Conservation (phyloP, 2,329 filamentous ascomycete genomes). For the Fusarium nelsonii region DNA sequence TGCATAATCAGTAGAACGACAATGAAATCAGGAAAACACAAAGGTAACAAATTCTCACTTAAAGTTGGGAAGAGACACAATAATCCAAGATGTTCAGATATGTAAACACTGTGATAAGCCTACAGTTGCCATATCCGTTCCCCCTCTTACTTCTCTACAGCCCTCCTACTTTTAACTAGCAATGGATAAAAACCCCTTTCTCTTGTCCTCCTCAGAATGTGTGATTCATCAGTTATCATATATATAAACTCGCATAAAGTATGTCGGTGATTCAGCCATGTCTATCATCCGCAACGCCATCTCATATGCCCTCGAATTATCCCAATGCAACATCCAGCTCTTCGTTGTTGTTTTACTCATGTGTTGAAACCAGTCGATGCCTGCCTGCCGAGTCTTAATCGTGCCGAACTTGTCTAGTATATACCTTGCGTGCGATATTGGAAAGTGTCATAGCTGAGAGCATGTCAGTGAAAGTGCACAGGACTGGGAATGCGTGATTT, state of each 20-base stretch:
- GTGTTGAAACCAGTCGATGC: conserved; percentile 25
- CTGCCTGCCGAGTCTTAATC: conserved; percentile 16
- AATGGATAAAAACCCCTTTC: neutral
- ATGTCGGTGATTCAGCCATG: conserved; percentile 31
- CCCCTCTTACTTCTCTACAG: conserved; percentile 6
- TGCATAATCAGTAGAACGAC: neutral
- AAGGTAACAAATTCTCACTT: neutral
- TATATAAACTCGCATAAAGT: conserved; percentile 29
- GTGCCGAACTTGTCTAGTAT: conserved; percentile 66
- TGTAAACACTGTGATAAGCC: neutral
- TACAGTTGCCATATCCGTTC: conserved; percentile 1
- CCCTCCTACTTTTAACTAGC: conserved; percentile 10
- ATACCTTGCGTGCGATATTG: conserved; percentile 91
- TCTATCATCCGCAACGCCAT: conserved; percentile 49
- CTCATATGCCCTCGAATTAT: conserved; percentile 42
- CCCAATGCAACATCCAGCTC: conserved; percentile 32
- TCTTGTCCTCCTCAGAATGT: conserved; percentile 4
- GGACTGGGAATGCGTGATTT: conserved; percentile 9
- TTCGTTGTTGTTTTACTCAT: conserved; percentile 9
- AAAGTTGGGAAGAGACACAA: neutral
- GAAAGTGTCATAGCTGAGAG: conserved; percentile 81
- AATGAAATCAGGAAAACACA: neutral
- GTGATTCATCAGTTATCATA: conserved; percentile 33
- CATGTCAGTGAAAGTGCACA: conserved; percentile 18
- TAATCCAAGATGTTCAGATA: neutral